phyloP scores from a whole-genome alignment of 352 stramenopile species.

The Phytophthora melonis region DNA sequence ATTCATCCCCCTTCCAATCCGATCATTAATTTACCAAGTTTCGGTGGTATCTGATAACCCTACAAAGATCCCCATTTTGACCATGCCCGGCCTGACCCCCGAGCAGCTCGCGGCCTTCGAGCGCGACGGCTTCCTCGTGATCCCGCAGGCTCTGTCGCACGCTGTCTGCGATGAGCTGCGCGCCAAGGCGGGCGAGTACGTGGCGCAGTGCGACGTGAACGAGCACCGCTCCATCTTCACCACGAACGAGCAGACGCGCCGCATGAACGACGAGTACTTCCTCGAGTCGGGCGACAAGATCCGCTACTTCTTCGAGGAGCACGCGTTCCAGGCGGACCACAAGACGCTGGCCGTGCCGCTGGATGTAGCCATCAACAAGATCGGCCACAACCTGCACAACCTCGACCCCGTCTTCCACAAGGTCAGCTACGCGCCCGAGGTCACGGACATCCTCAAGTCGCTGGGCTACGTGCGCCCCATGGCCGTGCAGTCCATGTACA shows the following conservation, averaged over 20 bases:
- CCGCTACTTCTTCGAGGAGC: conserved; percentile 95
- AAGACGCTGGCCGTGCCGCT: conserved; percentile 78
- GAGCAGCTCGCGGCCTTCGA: conserved; percentile 72
- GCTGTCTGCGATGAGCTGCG: conserved; percentile 67
- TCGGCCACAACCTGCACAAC: conserved; percentile 96
- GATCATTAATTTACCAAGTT: conserved; percentile 16
- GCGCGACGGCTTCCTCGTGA: conserved; percentile 74
- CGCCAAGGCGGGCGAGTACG: conserved; percentile 56
- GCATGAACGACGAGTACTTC: conserved; percentile 94
- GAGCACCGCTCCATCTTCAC: conserved; percentile 85
- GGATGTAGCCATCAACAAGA: conserved; percentile 94
- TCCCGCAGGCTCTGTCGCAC: conserved; percentile 50
- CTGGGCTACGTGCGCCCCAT: conserved; percentile 91
- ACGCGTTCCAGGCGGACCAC: conserved; percentile 67
- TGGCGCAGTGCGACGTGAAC: conserved; percentile 68
- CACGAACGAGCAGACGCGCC: conserved; percentile 82
- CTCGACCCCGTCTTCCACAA: conserved; percentile 85
- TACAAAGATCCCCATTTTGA: neutral
- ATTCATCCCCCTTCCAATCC: conserved; percentile 5
- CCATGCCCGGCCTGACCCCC: conserved; percentile 51
- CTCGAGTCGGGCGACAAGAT: conserved; percentile 92
- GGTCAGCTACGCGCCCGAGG: conserved; percentile 83
- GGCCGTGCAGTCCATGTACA: conserved; percentile 97
- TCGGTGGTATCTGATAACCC: conserved; percentile 19
- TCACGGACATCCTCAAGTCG: conserved; percentile 80